Conservation (phyloP, 129 eudicot genomes). For the Centrapalus pauciflorus region DNA sequence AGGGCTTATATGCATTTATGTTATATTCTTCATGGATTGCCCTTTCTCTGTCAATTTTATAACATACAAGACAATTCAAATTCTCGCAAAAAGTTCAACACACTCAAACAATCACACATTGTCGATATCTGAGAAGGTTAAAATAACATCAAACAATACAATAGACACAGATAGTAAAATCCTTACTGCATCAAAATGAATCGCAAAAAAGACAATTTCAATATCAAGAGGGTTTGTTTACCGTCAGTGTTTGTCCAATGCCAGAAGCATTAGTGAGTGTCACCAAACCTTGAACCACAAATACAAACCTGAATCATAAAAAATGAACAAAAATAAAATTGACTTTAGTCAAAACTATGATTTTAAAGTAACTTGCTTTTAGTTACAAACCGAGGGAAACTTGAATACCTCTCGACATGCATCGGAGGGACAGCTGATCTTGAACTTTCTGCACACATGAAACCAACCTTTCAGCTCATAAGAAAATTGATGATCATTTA, state of each 20-base stretch:
- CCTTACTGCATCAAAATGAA: not conserved
- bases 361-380: not conserved
- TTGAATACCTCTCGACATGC: constrained; percentile 71
- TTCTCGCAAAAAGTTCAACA: not conserved
- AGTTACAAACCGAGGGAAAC: not conserved
- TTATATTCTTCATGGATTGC: too few relatives aligned
- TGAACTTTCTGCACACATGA: constrained; percentile 58
- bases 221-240: constrained; percentile 24
- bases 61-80: not conserved
- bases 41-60: not conserved
- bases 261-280: constrained; percentile 50
- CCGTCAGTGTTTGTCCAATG: constrained; percentile 47
- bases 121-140: not conserved
- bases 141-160: not conserved
- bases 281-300: constrained; percentile 72
- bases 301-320: constrained; percentile 59
- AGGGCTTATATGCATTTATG: too few relatives aligned
- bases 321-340: constrained; percentile 1
- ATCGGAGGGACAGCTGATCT: constrained; percentile 63
- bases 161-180: not conserved
- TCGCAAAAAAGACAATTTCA: not conserved
- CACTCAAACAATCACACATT: not conserved
- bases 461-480: not conserved
- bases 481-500: not conserved
- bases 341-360: not conserved